phyloP scores from a whole-genome alignment of 345 rosid genomes.

The Eucalyptus curtisii region DNA sequence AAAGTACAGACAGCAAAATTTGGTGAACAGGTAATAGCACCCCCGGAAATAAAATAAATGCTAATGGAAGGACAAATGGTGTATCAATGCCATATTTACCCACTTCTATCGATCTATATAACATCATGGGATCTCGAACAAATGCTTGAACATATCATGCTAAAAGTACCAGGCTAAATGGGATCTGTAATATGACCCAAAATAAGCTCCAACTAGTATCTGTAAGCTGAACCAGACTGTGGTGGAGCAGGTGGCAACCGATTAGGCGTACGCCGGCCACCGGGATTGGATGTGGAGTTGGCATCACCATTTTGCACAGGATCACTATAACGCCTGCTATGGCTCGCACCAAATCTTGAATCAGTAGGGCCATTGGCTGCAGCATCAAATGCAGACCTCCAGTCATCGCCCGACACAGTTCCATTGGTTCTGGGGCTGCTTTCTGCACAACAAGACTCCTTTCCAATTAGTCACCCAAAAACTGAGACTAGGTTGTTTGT shows the following conservation, averaged over 20 bases:
- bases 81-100: not conserved
- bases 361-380: slow-evolving; percentile 60
- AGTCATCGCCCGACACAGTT: slow-evolving; percentile 58
- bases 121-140: not conserved
- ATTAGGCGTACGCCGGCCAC: slow-evolving; percentile 30
- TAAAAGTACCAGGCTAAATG: not conserved
- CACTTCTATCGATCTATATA: not conserved
- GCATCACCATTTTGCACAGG: slow-evolving; percentile 22
- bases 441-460: slow-evolving; percentile 20
- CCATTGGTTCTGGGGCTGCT: slow-evolving; percentile 73
- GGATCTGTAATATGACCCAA: not conserved
- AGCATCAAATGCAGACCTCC: slow-evolving; percentile 94
- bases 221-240: slow-evolving; percentile 7
- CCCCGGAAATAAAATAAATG: not conserved
- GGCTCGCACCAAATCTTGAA: slow-evolving; percentile 24
- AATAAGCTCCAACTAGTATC: not conserved
- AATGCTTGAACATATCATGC: not conserved
- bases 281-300: slow-evolving; percentile 1
- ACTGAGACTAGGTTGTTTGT: not conserved
- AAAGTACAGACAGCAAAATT: not conserved
- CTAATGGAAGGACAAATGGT: not conserved
- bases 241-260: slow-evolving; percentile 44
- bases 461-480: not conserved
- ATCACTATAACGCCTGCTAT: slow-evolving; percentile 4
- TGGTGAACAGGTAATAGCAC: not conserved